Evolutionary conservation across 2,329 filamentous ascomycete species (phyloP).

Genomic region (Paraphaeosphaeria sporulosa): DNA sequence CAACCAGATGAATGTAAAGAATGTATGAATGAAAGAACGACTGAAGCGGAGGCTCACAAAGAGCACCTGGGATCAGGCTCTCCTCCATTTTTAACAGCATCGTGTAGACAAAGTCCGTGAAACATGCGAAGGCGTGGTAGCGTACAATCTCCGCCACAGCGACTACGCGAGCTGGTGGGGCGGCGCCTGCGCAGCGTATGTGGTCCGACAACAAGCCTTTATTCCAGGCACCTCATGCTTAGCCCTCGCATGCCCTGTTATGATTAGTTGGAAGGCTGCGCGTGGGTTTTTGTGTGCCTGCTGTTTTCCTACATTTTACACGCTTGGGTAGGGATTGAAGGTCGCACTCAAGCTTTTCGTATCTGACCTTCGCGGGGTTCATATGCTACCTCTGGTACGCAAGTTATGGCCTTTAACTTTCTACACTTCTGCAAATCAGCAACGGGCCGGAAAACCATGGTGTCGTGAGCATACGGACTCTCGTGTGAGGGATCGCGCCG

Average conservation of each 20-base stretch:
- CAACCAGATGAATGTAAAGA: neutral
- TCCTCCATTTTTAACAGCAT: neutral
- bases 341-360: no score
- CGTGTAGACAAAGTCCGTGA: conserved; percentile 3
- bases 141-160: conserved; percentile 5
- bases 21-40: neutral
- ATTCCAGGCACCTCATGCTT: neutral
- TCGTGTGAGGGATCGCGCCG: neutral
- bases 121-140: neutral
- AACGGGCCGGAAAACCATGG: neutral
- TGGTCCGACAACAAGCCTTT: neutral
- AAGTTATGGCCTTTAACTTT: neutral
- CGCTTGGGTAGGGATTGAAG: no score
- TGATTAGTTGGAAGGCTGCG: neutral
- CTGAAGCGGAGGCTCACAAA: neutral
- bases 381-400: no score
- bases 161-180: neutral
- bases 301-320: no score
- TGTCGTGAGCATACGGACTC: neutral
- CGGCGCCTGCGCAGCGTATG: neutral
- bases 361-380: no score
- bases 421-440: neutral
- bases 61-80: neutral
- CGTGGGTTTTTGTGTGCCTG: no score
- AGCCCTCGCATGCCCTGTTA: neutral